These are phyloP conservation scores for Candida sanyaensis DNA, from an alignment of 1,139 yeast genomes.

Conservation along the genomic window DNA sequence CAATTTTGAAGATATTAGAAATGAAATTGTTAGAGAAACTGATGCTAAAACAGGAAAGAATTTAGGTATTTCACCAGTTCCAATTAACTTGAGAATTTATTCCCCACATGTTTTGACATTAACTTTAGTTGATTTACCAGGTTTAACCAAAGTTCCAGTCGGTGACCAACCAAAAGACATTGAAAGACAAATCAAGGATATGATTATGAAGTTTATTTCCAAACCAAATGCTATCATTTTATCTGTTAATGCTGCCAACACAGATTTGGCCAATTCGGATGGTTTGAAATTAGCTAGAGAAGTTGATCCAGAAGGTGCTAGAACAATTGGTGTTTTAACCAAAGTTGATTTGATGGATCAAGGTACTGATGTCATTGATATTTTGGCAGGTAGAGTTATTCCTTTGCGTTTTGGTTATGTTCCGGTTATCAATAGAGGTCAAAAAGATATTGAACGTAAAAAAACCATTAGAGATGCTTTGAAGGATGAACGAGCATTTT, in stretches of 20 bases:
- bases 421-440: slow-evolving; percentile 97
- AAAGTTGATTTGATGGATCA: slow-evolving; percentile 97
- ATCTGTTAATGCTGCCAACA: slow-evolving; percentile 96
- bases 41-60: slow-evolving; percentile 93
- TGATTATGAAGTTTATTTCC: slow-evolving; percentile 90
- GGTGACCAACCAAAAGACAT: slow-evolving; percentile 99
- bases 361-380: slow-evolving; percentile 98
- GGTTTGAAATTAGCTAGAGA: slow-evolving; percentile 96
- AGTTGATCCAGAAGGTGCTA: slow-evolving; percentile 95
- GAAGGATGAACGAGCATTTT: slow-evolving; percentile 74
- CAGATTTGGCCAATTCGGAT: slow-evolving; percentile 96
- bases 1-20: slow-evolving; percentile 88
- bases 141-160: slow-evolving; percentile 98
- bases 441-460: slow-evolving; percentile 85
- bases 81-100: slow-evolving; percentile 90
- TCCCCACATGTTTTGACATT: slow-evolving; percentile 95
- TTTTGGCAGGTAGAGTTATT: slow-evolving; percentile 92
- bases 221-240: slow-evolving; percentile 95
- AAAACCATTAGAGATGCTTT: slow-evolving; percentile 91
- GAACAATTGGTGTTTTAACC: slow-evolving; percentile 96
- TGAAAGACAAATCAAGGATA: slow-evolving; percentile 90
- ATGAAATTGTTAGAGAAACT: slow-evolving; percentile 90
- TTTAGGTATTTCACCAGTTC: slow-evolving; percentile 88
- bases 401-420: slow-evolving; percentile 96
- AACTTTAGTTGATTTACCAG: slow-evolving; percentile 96